Evolutionary conservation across 2,329 filamentous ascomycete species (phyloP), one percentile per base, ranked within the genome.

Genomic region (Penicillium olsonii): DNA sequence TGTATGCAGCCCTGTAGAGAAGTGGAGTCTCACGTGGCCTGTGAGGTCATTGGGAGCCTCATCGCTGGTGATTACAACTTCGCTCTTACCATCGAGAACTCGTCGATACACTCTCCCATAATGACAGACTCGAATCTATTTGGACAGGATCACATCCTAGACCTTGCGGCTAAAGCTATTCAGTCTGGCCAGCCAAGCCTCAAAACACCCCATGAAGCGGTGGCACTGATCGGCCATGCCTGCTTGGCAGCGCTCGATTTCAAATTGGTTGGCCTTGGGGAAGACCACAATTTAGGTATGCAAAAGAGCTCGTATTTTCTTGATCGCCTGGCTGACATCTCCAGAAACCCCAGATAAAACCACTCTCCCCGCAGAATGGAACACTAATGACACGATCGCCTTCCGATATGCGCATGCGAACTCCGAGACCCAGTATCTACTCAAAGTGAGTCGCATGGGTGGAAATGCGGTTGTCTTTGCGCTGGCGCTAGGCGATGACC

Each of bases 331-430:
- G 24, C 29, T 52, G 14, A 48, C 31, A 26, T 27, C 15, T 46
- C 7, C 42, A 70, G 66, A 66, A 50, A 55, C 64, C 31, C 58
- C 68, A 40, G 60, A 67, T 34, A 57, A 40, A 39, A 50, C 57
- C 35, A 51, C 84, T 26, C 79, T 97, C 2, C 89, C 90, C 0
- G 50, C 80, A 14, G 81, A 84, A 72, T 97, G 94, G 94, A 96
- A 96, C 70, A 76, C 84, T 11, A 82, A 82, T 53, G 84, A 85
- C 12, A 76, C 78, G 39, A 87, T 90, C 67, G 83, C 87, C 48
- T 96, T 97, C 71, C 84, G 91, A 55, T 97, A 97, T 74, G 84
- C 84, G 3, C 92, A 96, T 70, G 78, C 83, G 19, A 89, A 95
- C 67, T 95, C 90, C 0, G 85, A 90, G 14, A 89, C 92, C 82